phyloP scores from a whole-genome alignment of 1,139 yeast genomes.

The Protomyces lactucae-debilis region DNA sequence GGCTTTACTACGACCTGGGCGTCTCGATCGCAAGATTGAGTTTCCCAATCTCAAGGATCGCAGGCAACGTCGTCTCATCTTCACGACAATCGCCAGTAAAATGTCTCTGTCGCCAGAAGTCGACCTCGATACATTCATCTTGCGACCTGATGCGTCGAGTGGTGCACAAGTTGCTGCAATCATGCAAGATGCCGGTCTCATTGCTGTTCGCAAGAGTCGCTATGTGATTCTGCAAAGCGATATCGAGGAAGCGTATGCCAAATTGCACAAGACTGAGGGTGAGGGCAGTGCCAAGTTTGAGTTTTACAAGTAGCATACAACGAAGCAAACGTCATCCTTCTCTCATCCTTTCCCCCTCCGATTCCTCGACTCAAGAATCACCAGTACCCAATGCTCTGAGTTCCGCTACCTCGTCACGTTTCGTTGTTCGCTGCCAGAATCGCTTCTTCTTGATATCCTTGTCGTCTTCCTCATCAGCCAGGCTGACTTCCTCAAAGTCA shows the following conservation, averaged over 20 bases:
- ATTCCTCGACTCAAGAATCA: not conserved
- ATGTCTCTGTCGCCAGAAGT: constrained; percentile 98
- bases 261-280: constrained; percentile 86
- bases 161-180: constrained; percentile 99
- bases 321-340: not conserved
- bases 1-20: constrained; percentile 94
- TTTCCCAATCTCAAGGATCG: constrained; percentile 93
- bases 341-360: not conserved
- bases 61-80: constrained; percentile 94
- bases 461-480: constrained; percentile 7
- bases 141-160: constrained; percentile 92
- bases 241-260: constrained; percentile 93
- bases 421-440: constrained; percentile 17
- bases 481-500: constrained; percentile 22
- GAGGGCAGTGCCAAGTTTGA: constrained; percentile 91
- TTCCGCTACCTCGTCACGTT: not conserved
- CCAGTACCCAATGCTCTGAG: not conserved
- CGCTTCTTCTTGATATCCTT: constrained; percentile 5
- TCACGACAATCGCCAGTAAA: constrained; percentile 90
- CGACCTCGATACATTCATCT: constrained; percentile 87
- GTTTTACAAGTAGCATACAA: constrained; percentile 65
- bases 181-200: constrained; percentile 98
- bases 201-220: constrained; percentile 96
- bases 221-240: constrained; percentile 83
- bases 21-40: constrained; percentile 96